These are phyloP conservation scores for Tephrocybe sp. DNA, from an alignment of 768 basidiomycete genomes.

Conservation along the genomic window DNA sequence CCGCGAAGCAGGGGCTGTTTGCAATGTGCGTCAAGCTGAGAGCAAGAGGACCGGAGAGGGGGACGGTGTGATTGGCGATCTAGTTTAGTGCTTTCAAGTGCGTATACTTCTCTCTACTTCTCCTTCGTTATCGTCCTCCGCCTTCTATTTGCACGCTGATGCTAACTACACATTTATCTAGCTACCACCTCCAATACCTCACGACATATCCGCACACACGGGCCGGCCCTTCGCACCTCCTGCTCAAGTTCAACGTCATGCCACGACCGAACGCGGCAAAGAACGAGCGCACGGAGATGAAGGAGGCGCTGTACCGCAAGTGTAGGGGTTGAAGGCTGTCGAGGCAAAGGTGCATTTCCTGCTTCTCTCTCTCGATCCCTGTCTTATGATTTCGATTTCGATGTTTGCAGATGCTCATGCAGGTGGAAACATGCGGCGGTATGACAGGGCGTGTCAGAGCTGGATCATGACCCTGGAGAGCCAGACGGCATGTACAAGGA, in stretches of 20 bases:
- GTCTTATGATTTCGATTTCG: no score
- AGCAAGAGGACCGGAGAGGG: slow-evolving; percentile 65
- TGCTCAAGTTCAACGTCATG: slow-evolving; percentile 55
- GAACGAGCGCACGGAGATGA: slow-evolving; percentile 56
- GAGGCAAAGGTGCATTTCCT: slow-evolving; percentile 62
- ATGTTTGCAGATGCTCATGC: no score
- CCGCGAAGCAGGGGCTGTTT: no score
- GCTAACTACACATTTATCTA: background rate
- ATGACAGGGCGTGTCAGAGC: no score
- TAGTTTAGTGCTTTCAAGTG: slow-evolving; percentile 85
- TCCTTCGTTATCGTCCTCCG: background rate
- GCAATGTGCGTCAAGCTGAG: no score
- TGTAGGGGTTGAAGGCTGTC: slow-evolving; percentile 74
- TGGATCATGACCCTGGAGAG: no score
- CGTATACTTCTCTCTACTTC: no score
- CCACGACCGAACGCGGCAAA: no score
- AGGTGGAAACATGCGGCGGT: no score
- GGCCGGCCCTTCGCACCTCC: slow-evolving; percentile 79
- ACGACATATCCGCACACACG: slow-evolving; percentile 71
- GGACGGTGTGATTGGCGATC: slow-evolving; percentile 70
- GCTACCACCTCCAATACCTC: slow-evolving; percentile 80
- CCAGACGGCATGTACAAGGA: no score
- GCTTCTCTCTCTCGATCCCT: background rate
- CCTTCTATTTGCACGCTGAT: no score
- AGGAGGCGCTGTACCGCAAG: slow-evolving; percentile 68